phyloP scores from a whole-genome alignment of 257 asterid species.

The Jacaranda mimosifolia region DNA sequence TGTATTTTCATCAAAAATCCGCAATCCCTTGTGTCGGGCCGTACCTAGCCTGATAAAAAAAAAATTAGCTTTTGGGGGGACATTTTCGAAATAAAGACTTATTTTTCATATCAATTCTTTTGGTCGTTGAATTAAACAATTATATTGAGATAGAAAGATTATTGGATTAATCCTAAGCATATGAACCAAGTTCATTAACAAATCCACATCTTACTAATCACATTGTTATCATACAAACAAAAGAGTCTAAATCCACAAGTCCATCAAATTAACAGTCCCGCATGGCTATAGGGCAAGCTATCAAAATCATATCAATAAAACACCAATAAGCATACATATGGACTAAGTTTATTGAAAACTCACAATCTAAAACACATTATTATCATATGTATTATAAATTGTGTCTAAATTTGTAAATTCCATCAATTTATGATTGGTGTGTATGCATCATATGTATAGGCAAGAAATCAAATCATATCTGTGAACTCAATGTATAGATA shows the following conservation, averaged over 20 bases:
- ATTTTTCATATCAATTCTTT: no score
- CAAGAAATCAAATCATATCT: conserved; percentile 33
- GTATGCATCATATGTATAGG: neutral
- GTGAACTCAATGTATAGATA: conserved; percentile 29
- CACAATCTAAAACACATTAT: neutral
- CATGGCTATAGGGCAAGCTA: neutral
- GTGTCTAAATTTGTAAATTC: neutral
- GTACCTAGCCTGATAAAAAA: no score
- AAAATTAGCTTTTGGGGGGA: no score
- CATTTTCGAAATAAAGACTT: no score
- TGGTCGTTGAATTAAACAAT: neutral
- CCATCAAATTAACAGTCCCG: conserved; percentile 18
- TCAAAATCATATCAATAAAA: conserved; percentile 28
- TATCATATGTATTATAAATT: neutral
- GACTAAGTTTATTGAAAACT: neutral
- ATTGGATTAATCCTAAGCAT: neutral
- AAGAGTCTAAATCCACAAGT: neutral
- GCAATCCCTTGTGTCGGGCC: no score
- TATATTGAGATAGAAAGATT: neutral
- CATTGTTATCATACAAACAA: neutral
- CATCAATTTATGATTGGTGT: conserved; percentile 1
- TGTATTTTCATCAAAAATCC: no score
- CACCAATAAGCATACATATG: neutral
- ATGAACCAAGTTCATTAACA: conserved; percentile 16
- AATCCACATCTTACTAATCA: conserved; percentile 25